A percentile compares a stretch with the other conserved stretches of the same genome.
Evolutionary conservation across 2,329 filamentous ascomycete species (phyloP).

Genomic region (Endothia cerciana): DNA sequence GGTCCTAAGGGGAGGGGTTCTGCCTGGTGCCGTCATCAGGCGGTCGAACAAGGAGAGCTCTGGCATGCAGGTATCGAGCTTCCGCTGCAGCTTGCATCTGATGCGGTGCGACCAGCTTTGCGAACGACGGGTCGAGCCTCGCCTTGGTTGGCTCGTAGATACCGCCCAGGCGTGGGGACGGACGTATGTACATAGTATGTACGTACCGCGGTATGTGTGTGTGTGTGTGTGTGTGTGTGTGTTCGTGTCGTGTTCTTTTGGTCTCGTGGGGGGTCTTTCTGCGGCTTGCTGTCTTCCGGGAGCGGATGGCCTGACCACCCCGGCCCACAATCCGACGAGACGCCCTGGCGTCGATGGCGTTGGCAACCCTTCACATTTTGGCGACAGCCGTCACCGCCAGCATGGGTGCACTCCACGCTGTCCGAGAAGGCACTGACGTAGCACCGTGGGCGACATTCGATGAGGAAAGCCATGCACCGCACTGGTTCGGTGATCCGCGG

Average conservation of each 20-base stretch:
- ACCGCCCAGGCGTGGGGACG: background rate
- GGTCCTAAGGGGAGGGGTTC: background rate
- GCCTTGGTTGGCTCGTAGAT: conserved; percentile 6
- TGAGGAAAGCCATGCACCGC: no score
- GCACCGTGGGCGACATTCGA: background rate
- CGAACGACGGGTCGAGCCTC: background rate
- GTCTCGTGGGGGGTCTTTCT: background rate
- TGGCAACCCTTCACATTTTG: background rate
- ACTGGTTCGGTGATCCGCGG: conserved; percentile 1
- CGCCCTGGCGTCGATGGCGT: background rate
- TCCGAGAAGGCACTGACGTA: background rate
- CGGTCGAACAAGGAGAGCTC: background rate
- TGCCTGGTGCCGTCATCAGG: background rate
- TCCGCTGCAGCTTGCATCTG: conserved; percentile 10
- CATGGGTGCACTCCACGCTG: background rate
- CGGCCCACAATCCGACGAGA: background rate
- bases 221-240: background rate
- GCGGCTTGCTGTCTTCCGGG: conserved; percentile 3
- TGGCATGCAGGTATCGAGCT: background rate
- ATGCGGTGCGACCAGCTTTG: conserved; percentile 6
- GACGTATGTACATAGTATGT: no score
- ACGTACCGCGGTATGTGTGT: background rate
- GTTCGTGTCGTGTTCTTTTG: background rate
- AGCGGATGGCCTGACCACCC: background rate
- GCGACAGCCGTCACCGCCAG: background rate